Percentiles rank a stretch among this genome's conserved stretches.
Evolutionary conservation across 805 yeast species (phyloP).

Genomic region (Ogataea wickerhamii): DNA sequence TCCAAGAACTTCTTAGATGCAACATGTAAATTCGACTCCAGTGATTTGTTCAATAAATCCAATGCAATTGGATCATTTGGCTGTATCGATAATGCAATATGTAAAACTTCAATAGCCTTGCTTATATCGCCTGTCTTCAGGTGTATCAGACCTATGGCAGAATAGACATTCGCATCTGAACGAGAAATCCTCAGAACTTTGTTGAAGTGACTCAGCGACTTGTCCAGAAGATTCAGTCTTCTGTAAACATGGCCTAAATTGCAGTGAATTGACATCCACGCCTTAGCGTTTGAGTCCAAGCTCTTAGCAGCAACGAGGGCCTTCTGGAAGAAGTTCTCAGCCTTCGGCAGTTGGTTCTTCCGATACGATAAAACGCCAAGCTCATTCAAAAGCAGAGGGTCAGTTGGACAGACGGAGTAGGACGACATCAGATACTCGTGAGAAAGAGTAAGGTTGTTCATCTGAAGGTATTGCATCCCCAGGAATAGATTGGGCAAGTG

Average conservation of each 20-base stretch:
- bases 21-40: conserved; percentile 49
- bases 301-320: conserved; percentile 69
- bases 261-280: conserved; percentile 81
- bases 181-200: conserved; percentile 68
- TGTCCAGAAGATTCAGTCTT: conserved; percentile 53
- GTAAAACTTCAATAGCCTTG: conserved; percentile 73
- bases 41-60: conserved; percentile 76
- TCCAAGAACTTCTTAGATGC: conserved; percentile 19
- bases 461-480: conserved; percentile 94
- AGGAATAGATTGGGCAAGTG: conserved; percentile 85
- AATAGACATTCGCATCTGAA: conserved; percentile 63
- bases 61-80: conserved; percentile 83
- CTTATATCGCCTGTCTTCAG: conserved; percentile 61
- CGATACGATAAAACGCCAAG: conserved; percentile 90
- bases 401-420: conserved; percentile 72
- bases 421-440: conserved; percentile 81
- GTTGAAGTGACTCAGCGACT: conserved; percentile 71
- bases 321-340: conserved; percentile 65
- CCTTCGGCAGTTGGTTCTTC: conserved; percentile 58
- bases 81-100: conserved; percentile 72
- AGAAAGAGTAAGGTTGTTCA: conserved; percentile 77
- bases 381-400: conserved; percentile 87
- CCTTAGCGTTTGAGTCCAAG: conserved; percentile 72
- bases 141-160: conserved; percentile 83
- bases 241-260: conserved; percentile 89